Conservation (phyloP, 2,329 filamentous ascomycete species). For the Pyrenochaeta sp. region DNA sequence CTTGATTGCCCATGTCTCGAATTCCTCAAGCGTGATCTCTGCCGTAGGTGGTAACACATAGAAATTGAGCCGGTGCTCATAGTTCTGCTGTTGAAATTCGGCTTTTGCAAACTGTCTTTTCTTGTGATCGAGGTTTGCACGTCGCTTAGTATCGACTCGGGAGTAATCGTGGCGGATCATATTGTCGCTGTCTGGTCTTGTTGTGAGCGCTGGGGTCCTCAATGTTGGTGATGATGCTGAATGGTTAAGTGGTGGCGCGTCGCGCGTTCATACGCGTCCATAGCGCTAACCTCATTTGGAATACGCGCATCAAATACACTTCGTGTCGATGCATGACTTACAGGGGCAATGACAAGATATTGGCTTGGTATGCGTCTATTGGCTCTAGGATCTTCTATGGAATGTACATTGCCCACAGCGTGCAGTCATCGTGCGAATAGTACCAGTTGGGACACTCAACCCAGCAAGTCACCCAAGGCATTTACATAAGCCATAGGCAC, state of each 20-base stretch:
- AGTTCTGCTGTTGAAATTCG: slow-evolving; percentile 78
- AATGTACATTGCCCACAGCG: not conserved
- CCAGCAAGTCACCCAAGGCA: slow-evolving; percentile 77
- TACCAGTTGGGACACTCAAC: slow-evolving; percentile 19
- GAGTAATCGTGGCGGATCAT: slow-evolving; percentile 52
- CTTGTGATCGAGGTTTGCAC: slow-evolving; percentile 77
- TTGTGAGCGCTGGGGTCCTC: slow-evolving; percentile 5
- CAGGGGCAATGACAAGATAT: not conserved
- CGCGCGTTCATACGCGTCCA: slow-evolving; percentile 27
- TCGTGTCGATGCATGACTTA: not conserved
- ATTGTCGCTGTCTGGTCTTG: slow-evolving; percentile 6
- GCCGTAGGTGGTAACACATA: slow-evolving; percentile 87
- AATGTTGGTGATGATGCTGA: slow-evolving; percentile 13
- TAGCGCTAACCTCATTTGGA: slow-evolving; percentile 13
- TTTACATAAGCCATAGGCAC: slow-evolving; percentile 87
- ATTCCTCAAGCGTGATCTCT: slow-evolving; percentile 95
- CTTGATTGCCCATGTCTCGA: slow-evolving; percentile 98
- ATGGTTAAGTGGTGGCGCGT: slow-evolving; percentile 28
- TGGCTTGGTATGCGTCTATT: not conserved
- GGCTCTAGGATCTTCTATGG: not conserved
- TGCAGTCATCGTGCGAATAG: not conserved
- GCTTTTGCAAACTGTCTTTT: slow-evolving; percentile 87
- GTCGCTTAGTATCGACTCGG: slow-evolving; percentile 72
- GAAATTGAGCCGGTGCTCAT: slow-evolving; percentile 89
- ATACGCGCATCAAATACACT: slow-evolving; percentile 3